Percentiles rank a stretch among this genome's conserved stretches.
Conservation (phyloP, 345 rosid species). For the Eucalyptus cloeziana region DNA sequence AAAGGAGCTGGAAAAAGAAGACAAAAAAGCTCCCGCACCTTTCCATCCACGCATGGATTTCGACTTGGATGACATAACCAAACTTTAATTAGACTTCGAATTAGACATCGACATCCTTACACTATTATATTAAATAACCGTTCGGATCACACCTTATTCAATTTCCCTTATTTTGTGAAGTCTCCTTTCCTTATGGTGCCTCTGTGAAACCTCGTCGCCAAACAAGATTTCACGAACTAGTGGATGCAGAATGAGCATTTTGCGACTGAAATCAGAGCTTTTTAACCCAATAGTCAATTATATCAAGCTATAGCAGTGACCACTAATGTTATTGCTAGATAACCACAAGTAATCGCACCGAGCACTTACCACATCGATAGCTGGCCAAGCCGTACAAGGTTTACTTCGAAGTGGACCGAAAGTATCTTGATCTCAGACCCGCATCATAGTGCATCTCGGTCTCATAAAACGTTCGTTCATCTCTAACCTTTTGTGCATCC, state of each 20-base stretch:
- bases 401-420: background rate
- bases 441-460: background rate
- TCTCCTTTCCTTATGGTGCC: background rate
- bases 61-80: background rate
- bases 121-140: background rate
- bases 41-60: background rate
- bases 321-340: background rate
- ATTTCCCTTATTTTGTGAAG: background rate
- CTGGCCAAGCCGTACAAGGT: background rate
- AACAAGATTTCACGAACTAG: background rate
- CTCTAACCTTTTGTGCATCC: background rate
- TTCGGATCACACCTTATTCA: background rate
- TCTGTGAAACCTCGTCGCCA: background rate
- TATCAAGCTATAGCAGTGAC: background rate
- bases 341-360: background rate
- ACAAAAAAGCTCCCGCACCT: background rate
- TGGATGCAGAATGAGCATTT: background rate
- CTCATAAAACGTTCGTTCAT: background rate
- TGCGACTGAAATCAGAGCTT: background rate
- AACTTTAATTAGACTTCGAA: background rate
- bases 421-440: background rate
- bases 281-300: background rate
- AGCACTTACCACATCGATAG: background rate
- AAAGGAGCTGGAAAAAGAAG: background rate
- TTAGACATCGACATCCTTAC: background rate